Conservation (phyloP, 2,329 filamentous ascomycete genomes). For the Tolypocladium cylindrosporum region DNA sequence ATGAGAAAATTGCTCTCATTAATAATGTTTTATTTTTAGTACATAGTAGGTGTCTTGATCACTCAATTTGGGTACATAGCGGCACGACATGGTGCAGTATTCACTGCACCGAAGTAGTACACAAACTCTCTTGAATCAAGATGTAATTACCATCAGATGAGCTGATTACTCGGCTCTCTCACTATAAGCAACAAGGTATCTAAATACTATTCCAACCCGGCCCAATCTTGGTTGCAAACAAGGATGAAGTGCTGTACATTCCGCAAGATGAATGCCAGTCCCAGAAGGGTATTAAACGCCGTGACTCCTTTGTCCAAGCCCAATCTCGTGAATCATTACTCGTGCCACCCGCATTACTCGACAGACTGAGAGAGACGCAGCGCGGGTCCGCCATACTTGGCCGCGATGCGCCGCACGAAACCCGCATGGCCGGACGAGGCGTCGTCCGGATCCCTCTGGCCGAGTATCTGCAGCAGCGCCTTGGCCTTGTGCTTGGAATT, state of each 20-base stretch:
- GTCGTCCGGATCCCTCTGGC: neutral
- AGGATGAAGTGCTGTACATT: neutral
- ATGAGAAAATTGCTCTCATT: neutral
- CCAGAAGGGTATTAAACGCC: neutral
- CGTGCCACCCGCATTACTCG: neutral
- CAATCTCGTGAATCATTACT: neutral
- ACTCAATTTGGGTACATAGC: neutral
- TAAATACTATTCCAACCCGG: neutral
- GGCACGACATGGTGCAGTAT: neutral
- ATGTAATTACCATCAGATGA: neutral
- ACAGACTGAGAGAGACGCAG: neutral
- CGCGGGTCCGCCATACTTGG: neutral
- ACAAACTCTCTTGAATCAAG: neutral
- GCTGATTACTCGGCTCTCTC: neutral
- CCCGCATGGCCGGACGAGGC: neutral
- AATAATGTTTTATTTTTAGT: neutral
- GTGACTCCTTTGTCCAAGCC: neutral
- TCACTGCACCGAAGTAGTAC: neutral
- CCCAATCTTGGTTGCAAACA: no score
- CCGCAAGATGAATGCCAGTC: neutral
- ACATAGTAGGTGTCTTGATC: neutral
- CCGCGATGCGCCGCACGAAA: neutral
- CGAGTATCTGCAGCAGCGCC: constrained; percentile 3
- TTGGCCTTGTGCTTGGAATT: constrained; percentile 1
- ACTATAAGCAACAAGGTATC: neutral